Base-by-base conservation (phyloP, 192 early-diverging fungal species). In the Coemansia umbellata region DNA sequence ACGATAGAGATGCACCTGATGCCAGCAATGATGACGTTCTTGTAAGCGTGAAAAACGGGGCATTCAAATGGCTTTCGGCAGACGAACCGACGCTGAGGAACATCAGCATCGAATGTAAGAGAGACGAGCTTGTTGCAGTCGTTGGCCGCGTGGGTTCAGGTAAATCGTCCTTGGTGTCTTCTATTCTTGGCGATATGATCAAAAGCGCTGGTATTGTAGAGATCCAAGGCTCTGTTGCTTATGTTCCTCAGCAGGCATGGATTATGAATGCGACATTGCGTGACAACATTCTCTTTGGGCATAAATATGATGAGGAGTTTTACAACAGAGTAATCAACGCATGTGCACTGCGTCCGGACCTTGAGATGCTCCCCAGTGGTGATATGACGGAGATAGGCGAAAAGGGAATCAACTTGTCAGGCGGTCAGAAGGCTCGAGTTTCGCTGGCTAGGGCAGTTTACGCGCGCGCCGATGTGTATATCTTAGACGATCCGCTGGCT, bases 401-500 rank as follows among this genome's bases (percentile, higher is more conserved):
- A 47, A 82, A 82, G 71, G 81, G 84, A 10, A 81, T 85, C 40
- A 84, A 78, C 13, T 56, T 85, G 35, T 79, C 75, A 18, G 84
- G 84, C 30, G 84, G 84, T 41, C 82, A 85, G 31, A 83, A 81
- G 58, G 80, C 84, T 3, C 78, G 87, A 27, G 78, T 90, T 13
- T 78, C 81, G 5, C 57, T 87, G 11, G 87, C 87, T 0, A 71
- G 89, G 32, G 85, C 85, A 1, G 75, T 84, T n/a, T 87, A 87
- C 47, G 42, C 77, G 22, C 69, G 84, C 9, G 81, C 82, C 8
- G 85, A 89, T 31, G 61, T 87, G 0, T 80, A 81, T 31, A 65
- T 89, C 1, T 60, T 91, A 15, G 88, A 89, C 50, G 87, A 91
- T 37, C 84, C 85, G n/a, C 69, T 89, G 33, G 70, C 85, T 27